phyloP scores from a whole-genome alignment of 306 rosid genomes.

The Sindora glabra region DNA sequence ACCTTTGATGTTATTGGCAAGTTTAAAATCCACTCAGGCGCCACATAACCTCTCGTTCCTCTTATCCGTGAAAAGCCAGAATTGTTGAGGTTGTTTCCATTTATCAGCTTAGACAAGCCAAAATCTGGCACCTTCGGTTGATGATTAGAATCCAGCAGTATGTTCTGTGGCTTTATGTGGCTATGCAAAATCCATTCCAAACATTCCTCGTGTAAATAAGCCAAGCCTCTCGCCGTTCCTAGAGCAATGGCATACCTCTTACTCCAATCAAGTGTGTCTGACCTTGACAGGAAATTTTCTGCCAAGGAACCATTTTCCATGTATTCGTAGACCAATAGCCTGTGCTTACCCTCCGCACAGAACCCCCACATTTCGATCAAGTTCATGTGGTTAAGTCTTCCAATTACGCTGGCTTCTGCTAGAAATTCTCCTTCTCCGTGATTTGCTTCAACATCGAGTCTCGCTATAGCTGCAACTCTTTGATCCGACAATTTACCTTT shows the following conservation, averaged over 20 bases:
- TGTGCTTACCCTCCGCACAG: neutral
- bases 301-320: neutral
- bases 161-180: neutral
- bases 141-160: neutral
- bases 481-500: constrained; percentile 14
- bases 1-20: neutral
- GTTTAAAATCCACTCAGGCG: neutral
- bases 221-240: neutral
- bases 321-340: neutral
- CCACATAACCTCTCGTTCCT: neutral
- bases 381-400: neutral
- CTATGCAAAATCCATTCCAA: neutral
- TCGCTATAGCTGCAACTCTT: constrained; percentile 26
- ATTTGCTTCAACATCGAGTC: constrained; percentile 13
- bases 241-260: neutral
- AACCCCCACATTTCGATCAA: neutral
- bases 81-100: neutral
- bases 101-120: neutral
- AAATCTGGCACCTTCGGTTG: neutral
- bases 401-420: neutral
- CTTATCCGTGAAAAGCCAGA: neutral
- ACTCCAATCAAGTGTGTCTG: neutral
- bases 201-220: neutral
- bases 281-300: neutral
- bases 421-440: neutral